Base-by-base conservation (phyloP, 2,329 filamentous ascomycete genomes). In the Nakataea oryzae region DNA sequence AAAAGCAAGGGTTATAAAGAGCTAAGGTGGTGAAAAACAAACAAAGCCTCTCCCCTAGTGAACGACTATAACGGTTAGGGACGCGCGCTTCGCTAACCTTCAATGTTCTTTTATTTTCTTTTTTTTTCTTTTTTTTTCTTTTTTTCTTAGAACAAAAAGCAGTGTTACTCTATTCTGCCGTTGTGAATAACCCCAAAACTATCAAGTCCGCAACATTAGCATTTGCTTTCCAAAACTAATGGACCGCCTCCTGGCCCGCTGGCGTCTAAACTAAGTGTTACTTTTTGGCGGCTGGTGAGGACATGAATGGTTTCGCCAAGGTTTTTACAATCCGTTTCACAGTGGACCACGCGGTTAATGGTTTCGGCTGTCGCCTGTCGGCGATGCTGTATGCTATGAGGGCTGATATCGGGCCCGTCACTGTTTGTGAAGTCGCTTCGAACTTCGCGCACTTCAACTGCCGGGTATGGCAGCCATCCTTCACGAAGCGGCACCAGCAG, bases 301-400 rank as follows among this genome's bases (percentile, higher is more conserved):
- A 96, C 90, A 59, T 87, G 75, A 1, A 97, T 81, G 54, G 86
- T 87, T 76, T 95, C 88, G 0, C 88, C 90, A 63, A 90, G 78
- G 69, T 91, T 95, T 67, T 85, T 80, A 68, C 88, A 89, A 70
- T 97, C 90, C 14, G 89, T 88, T 75, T 97, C 93, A 69, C 87
- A 91, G 74, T 83, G 68, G 81, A 50, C 76, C 67, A 66, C 70
- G 69, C 17, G 61, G 24, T 58, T 28, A 28, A 14, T 58, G 60
- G 11, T 17, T 65, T 56, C 27, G 67, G 6, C 67, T 63, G 9
- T 70, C 69, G 27, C 65, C 54, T 62, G 60, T 21, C 62, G 56
- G 26, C 64, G 62, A 26, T 68, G 68, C 17, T 64, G 57, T 17
- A n/a, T n/a, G 7, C 17, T n/a, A 24, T 8, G 21, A 50, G 41